Conservation (phyloP, 768 basidiomycete genomes). For the Mycena albidolilacea region DNA sequence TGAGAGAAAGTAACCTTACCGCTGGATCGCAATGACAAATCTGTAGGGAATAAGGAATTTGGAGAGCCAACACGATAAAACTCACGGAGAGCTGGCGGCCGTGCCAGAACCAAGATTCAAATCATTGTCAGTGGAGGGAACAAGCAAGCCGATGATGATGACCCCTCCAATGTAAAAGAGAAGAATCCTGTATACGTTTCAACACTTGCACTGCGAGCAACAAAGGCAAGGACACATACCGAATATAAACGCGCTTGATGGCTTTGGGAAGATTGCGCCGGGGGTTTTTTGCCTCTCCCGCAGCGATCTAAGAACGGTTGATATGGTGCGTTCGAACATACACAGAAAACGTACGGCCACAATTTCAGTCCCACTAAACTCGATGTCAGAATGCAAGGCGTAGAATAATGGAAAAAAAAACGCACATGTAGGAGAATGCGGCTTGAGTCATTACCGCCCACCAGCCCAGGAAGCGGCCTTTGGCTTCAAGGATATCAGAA, state of each 20-base stretch:
- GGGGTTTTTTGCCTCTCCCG: constrained; percentile 92
- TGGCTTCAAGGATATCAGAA: constrained; percentile 71
- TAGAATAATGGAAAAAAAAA: neutral
- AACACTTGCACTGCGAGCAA: neutral
- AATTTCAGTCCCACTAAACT: constrained; percentile 89
- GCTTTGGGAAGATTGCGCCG: constrained; percentile 74
- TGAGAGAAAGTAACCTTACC: neutral
- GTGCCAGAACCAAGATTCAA: constrained; percentile 71
- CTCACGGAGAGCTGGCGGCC: constrained; percentile 66
- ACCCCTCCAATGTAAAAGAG: constrained; percentile 66
- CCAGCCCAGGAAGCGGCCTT: constrained; percentile 80
- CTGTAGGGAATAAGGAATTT: neutral
- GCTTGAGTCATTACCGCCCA: constrained; percentile 85
- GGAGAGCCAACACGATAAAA: constrained; percentile 49
- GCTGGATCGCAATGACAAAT: constrained; percentile 90
- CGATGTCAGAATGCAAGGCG: neutral
- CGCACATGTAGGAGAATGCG: constrained; percentile 78
- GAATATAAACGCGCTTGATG: constrained; percentile 81
- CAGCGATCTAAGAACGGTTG: constrained; percentile 73
- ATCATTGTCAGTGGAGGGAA: constrained; percentile 74
- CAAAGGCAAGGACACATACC: constrained; percentile 49
- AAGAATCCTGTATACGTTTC: constrained; percentile 49
- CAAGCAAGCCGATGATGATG: constrained; percentile 85
- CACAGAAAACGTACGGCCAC: constrained; percentile 73
- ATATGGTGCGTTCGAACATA: constrained; percentile 9